A percentile compares a stretch with the other conserved stretches of the same genome.
phyloP scores from a whole-genome alignment of 2,329 filamentous ascomycete genomes.

The Coniochaeta sp. region DNA sequence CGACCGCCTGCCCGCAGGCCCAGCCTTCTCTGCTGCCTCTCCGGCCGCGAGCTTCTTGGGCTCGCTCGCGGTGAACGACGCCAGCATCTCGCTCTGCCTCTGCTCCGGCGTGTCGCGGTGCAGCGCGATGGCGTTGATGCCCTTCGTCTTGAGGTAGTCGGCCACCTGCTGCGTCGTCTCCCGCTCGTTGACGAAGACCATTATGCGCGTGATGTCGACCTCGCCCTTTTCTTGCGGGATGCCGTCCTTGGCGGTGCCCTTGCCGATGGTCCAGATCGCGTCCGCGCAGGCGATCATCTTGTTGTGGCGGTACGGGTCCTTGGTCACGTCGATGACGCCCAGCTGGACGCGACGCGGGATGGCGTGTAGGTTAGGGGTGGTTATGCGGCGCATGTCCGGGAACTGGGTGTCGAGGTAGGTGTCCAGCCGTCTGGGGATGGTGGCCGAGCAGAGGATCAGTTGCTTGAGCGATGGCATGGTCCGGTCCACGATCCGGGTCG shows the following conservation, averaged over 20 bases:
- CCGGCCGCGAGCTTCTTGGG: constrained; percentile 21
- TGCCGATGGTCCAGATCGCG: constrained; percentile 87
- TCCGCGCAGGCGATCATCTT: constrained; percentile 91
- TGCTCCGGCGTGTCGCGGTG: constrained; percentile 77
- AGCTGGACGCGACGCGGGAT: constrained; percentile 93
- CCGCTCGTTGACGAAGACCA: constrained; percentile 96
- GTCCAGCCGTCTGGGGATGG: constrained; percentile 86
- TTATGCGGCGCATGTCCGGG: constrained; percentile 76
- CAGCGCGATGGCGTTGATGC: constrained; percentile 79
- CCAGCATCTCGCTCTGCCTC: constrained; percentile 69
- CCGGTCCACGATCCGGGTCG: constrained; percentile 74
- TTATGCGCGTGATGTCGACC: constrained; percentile 70
- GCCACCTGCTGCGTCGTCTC: constrained; percentile 80
- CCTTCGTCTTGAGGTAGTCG: constrained; percentile 71
- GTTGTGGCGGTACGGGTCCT: constrained; percentile 89
- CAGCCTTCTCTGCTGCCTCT: neutral
- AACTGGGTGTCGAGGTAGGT: constrained; percentile 74
- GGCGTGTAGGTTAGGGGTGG: constrained; percentile 91
- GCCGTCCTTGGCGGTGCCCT: constrained; percentile 58
- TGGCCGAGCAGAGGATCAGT: constrained; percentile 89
- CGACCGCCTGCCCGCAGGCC: constrained; percentile 32
- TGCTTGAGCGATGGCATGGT: constrained; percentile 75
- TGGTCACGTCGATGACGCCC: constrained; percentile 84
- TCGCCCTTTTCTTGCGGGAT: constrained; percentile 34
- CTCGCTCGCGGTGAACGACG: constrained; percentile 58